phyloP scores from a whole-genome alignment of 192 early-diverging fungal species.

The Rhizophagus sp. region DNA sequence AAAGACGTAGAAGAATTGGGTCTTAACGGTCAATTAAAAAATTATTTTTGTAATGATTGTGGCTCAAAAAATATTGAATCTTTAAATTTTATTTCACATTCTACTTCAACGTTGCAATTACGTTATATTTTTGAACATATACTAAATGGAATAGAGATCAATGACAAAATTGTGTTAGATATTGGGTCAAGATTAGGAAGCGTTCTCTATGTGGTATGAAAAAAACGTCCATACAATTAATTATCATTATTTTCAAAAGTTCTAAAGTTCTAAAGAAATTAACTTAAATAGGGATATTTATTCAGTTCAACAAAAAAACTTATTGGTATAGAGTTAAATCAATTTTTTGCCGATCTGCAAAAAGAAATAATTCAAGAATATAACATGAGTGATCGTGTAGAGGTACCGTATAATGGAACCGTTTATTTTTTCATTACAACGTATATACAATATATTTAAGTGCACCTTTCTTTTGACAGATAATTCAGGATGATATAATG shows the following conservation, averaged over 20 bases:
- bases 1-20: slow-evolving; percentile 62
- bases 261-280: too few relatives aligned
- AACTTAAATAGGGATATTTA: background rate
- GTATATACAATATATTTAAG: too few relatives aligned
- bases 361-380: slow-evolving; percentile 34
- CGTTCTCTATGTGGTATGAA: slow-evolving; percentile 53
- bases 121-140: slow-evolving; percentile 52
- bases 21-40: slow-evolving; percentile 52
- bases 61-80: slow-evolving; percentile 43
- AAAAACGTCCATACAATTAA: background rate
- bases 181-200: slow-evolving; percentile 62
- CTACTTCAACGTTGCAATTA: slow-evolving; percentile 55
- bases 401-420: too few relatives aligned
- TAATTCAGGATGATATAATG: slow-evolving; percentile 53
- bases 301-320: slow-evolving; percentile 43
- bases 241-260: too few relatives aligned
- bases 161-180: slow-evolving; percentile 55
- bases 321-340: slow-evolving; percentile 62
- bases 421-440: too few relatives aligned
- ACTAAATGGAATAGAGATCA: slow-evolving; percentile 8
- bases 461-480: slow-evolving; percentile 9
- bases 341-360: slow-evolving; percentile 57
- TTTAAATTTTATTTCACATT: slow-evolving; percentile 62
- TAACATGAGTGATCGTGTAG: too few relatives aligned
- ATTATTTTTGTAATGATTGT: slow-evolving; percentile 58